These are phyloP conservation scores for Teunomyces panamensis DNA, from an alignment of 805 yeast species.

Conservation along the genomic window DNA sequence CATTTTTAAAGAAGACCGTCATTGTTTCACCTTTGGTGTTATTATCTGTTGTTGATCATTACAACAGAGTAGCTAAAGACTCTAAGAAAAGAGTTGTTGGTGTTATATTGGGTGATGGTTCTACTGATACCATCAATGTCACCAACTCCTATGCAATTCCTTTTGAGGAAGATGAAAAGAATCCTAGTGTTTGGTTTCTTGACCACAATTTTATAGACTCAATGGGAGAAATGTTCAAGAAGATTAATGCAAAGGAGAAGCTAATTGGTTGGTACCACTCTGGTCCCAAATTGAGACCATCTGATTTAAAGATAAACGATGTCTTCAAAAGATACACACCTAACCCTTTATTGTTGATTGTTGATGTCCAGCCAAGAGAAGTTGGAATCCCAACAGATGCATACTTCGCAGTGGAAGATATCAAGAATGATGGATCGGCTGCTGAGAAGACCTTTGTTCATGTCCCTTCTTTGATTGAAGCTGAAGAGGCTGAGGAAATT, in stretches of 20 bases:
- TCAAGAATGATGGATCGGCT: conserved; percentile 91
- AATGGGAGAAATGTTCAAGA: conserved; percentile 97
- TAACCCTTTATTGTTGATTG: conserved; percentile 81
- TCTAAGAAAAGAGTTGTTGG: conserved; percentile 86
- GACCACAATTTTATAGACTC: conserved; percentile 95
- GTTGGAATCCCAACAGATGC: conserved; percentile 97
- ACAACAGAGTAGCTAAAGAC: conserved; percentile 75
- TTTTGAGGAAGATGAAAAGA: conserved; percentile 93
- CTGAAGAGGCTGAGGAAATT: conserved; percentile 98
- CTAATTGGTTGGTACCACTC: conserved; percentile 99
- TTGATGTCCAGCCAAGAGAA: conserved; percentile 80
- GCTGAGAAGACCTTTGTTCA: conserved; percentile 92
- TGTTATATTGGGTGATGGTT: conserved; percentile 82
- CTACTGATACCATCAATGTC: conserved; percentile 58
- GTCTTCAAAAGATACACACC: conserved; percentile 76
- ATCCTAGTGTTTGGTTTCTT: conserved; percentile 91
- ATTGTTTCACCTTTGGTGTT: conserved; percentile 94
- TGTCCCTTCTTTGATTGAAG: conserved; percentile 87
- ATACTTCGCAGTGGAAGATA: conserved; percentile 89
- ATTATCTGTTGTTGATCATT: conserved; percentile 92
- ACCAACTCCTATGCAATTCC: conserved; percentile 96
- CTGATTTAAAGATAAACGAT: conserved; percentile 90
- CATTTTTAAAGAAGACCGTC: conserved; percentile 54
- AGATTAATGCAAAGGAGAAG: conserved; percentile 95
- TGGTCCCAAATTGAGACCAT: conserved; percentile 86